Conservation (phyloP, 129 eudicot species). For the Cynara cardunculus region DNA sequence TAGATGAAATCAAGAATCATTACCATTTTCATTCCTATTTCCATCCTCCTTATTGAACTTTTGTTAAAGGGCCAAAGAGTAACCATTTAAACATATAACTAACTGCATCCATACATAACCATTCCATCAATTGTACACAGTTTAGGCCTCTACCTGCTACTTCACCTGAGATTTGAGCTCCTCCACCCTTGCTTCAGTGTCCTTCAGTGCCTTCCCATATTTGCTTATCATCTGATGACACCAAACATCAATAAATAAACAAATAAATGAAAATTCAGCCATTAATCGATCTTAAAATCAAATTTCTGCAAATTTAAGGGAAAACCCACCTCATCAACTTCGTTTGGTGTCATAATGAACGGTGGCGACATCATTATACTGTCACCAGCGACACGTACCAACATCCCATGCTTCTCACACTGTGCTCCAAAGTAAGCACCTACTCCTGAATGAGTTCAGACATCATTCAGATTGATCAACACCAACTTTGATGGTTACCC, state of each 20-base stretch:
- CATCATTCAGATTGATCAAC: not conserved
- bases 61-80: too few species aligned
- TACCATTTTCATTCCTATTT: too few species aligned
- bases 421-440: conserved; percentile 86
- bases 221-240: conserved; percentile 41
- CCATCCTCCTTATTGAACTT: too few species aligned
- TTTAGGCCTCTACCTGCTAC: conserved; percentile 13
- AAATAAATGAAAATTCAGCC: not conserved
- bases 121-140: not conserved
- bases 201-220: conserved; percentile 74
- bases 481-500: not conserved
- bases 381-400: conserved; percentile 89
- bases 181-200: conserved; percentile 67
- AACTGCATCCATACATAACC: not conserved
- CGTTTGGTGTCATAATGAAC: conserved; percentile 53
- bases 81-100: not conserved
- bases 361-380: conserved; percentile 95
- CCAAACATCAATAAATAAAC: conserved; percentile 4
- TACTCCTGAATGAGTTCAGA: conserved; percentile 40
- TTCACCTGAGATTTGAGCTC: conserved; percentile 62
- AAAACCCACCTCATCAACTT: conserved; percentile 66
- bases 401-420: conserved; percentile 90
- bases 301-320: not conserved
- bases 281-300: not conserved
- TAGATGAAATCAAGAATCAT: too few species aligned